These are phyloP conservation scores for Halenospora varia DNA, from an alignment of 495 filamentous ascomycete species.

Conservation along the genomic window DNA sequence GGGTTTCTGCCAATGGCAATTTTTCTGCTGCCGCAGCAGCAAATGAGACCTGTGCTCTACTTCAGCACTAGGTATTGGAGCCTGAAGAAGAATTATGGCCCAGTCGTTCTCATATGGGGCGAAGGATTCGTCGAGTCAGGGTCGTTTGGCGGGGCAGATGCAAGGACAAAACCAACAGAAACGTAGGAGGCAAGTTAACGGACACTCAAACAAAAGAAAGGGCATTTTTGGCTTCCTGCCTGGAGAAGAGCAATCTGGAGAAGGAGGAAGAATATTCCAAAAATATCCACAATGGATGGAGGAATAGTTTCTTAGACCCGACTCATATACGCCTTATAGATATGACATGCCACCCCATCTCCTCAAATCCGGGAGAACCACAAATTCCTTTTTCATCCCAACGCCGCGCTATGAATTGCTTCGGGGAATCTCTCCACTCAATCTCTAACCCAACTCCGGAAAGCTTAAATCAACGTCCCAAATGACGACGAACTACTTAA, in stretches of 20 bases:
- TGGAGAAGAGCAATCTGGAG: too few relatives aligned
- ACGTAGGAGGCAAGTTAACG: background rate
- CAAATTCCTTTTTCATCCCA: background rate
- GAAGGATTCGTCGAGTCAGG: background rate
- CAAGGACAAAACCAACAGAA: background rate
- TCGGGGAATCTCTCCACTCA: background rate
- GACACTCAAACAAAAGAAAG: too few relatives aligned
- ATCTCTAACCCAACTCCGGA: background rate
- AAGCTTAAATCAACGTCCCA: background rate
- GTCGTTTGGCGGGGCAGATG: background rate
- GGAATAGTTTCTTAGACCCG: too few relatives aligned
- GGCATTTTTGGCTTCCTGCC: too few relatives aligned
- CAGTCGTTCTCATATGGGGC: background rate
- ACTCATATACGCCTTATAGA: too few relatives aligned
- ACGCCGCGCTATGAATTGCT: conserved; percentile 20
- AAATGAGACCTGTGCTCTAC: background rate
- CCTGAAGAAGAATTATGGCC: background rate
- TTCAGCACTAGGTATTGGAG: background rate
- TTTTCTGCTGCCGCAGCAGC: background rate
- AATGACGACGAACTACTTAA: conserved; percentile 13
- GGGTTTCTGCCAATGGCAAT: background rate
- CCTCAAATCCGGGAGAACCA: background rate
- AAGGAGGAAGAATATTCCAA: too few relatives aligned
- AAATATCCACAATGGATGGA: too few relatives aligned
- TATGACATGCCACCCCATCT: background rate